These are phyloP conservation scores for Cercophora newfieldiana DNA, from an alignment of 495 filamentous ascomycete genomes.

Conservation along the genomic window DNA sequence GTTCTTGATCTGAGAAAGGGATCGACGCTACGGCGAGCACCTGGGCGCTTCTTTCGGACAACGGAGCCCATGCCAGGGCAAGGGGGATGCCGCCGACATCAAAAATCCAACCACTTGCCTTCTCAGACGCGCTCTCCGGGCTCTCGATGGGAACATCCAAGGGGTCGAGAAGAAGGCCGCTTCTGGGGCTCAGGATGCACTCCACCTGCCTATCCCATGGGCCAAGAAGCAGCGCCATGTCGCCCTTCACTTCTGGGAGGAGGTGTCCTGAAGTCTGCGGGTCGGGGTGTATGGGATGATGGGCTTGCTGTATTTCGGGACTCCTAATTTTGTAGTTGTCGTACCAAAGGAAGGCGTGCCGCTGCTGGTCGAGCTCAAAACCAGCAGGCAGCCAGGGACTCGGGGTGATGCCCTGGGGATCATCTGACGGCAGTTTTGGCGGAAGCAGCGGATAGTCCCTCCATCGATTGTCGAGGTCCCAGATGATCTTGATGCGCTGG, in stretches of 20 bases:
- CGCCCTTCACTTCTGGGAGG: not conserved
- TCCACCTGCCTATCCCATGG: not conserved
- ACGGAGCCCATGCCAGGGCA: conserved; percentile 46
- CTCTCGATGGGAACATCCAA: conserved; percentile 21
- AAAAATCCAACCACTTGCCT: conserved; percentile 43
- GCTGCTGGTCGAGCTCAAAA: conserved; percentile 33
- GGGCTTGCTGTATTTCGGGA: conserved; percentile 27
- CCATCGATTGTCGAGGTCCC: conserved; percentile 44
- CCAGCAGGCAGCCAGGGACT: conserved; percentile 42
- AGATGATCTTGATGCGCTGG: conserved; percentile 38
- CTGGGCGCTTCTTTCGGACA: conserved; percentile 34
- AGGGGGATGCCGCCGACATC: conserved; percentile 47
- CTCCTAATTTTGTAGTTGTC: conserved; percentile 22
- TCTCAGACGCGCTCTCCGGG: conserved; percentile 17
- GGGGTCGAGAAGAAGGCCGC: conserved; percentile 29
- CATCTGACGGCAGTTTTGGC: conserved; percentile 30
- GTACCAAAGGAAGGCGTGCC: conserved; percentile 36
- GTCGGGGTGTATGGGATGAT: conserved; percentile 21
- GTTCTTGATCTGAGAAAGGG: conserved; percentile 45
- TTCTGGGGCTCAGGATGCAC: conserved; percentile 29
- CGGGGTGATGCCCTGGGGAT: conserved; percentile 32
- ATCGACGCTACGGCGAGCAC: conserved; percentile 46
- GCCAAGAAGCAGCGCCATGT: not conserved
- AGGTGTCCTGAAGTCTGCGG: conserved; percentile 3
- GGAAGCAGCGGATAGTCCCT: conserved; percentile 40